Conservation (phyloP, 768 basidiomycete genomes). For the Mycena amicta region DNA sequence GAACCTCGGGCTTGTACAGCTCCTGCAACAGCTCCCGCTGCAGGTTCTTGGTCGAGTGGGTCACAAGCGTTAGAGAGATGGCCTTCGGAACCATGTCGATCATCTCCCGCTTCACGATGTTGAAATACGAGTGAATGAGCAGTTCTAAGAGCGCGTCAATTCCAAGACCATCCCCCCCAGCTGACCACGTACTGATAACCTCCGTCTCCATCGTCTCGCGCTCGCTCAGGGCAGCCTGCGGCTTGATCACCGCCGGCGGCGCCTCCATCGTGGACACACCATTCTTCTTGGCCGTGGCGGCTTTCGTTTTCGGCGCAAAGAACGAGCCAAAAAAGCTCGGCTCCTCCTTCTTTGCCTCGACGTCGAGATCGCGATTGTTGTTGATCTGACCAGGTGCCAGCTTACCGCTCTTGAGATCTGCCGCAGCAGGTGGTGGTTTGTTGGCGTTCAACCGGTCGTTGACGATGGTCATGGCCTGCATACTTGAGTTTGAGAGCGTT, state of each 20-base stretch:
- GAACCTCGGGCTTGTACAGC: constrained; percentile 94
- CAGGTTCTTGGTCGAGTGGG: constrained; percentile 90
- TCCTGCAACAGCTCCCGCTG: constrained; percentile 94
- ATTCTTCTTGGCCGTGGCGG: constrained; percentile 61
- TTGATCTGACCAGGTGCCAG: constrained; percentile 67
- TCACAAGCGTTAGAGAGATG: constrained; percentile 88
- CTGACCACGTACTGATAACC: constrained; percentile 84
- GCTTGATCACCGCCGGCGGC: constrained; percentile 86
- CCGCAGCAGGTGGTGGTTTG: constrained; percentile 61
- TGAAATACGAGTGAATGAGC: constrained; percentile 95
- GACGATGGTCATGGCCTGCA: constrained; percentile 86
- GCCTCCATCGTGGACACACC: constrained; percentile 55
- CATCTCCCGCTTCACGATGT: constrained; percentile 98
- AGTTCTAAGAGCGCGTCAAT: constrained; percentile 65
- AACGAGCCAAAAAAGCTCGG: constrained; percentile 94
- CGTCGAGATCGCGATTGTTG: constrained; percentile 93
- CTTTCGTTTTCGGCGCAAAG: constrained; percentile 71
- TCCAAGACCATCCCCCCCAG: background rate
- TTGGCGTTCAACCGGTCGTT: constrained; percentile 79
- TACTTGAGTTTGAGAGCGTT: background rate
- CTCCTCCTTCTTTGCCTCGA: constrained; percentile 88
- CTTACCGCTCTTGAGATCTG: constrained; percentile 81
- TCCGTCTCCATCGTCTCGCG: constrained; percentile 98
- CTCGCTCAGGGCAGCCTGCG: constrained; percentile 88
- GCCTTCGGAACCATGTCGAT: constrained; percentile 99